Evolutionary conservation across 805 yeast species (phyloP), one percentile per base, ranked within the genome.

Genomic region (Danielozyma ontarioensis): DNA sequence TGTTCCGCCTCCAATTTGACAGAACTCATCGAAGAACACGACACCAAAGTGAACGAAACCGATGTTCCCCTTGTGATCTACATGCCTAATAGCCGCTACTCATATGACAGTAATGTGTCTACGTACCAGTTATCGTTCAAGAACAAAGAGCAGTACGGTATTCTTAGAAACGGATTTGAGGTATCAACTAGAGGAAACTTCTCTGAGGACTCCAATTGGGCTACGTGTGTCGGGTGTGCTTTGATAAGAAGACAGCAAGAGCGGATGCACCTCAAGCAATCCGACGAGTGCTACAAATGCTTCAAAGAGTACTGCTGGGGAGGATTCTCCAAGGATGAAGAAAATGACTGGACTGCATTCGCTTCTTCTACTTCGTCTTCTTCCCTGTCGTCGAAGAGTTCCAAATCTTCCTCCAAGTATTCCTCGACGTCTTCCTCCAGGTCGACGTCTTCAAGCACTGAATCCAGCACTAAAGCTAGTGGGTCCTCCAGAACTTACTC

Each of bases 181-280:
- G 45, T 41, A 4, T 18, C 43, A 15, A 33, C 52, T 7, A 28
- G 46, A 22, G 44, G 40, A n/a, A 52, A 52, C 33, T 36, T 37
- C 25, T 27, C 52, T 11, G 47, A 37, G 16, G 55, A 51, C 32
- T 16, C 34, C 12, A 21, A 31, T 18, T 52, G 54, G 55, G 35
- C 46, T 19, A 48, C 36, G 22, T 52, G 57, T 29, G 53, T 52
- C 17, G 55, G 53, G 4, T 52, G 57, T 32, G 55, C 57, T 6
- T 46, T 52, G 7, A 50, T 52, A 14, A 36, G 55, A 10, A 31
- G 55, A 15, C 42, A 46, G 14, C 55, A 52, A 31, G 57, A 52
- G 32, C 34, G 57, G 12, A 27, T 33, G 25, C 54, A 53, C 5
- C 30, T 37, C 6, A 36, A 34, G 14, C 55, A 50, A 32, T 39